Evolutionary conservation across 257 asterid species (phyloP).

Genomic region (Vinca minor): DNA sequence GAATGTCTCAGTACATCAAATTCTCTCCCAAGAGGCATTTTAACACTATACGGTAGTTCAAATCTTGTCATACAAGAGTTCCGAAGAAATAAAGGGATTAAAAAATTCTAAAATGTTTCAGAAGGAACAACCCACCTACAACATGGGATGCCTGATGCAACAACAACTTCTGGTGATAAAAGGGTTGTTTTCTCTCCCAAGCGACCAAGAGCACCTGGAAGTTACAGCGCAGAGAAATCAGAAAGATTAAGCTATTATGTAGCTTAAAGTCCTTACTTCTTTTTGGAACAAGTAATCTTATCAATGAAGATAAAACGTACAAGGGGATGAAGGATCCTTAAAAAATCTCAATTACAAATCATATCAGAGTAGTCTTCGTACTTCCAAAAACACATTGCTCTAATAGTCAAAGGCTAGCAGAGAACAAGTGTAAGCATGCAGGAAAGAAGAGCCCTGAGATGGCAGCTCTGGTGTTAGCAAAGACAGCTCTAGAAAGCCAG

Average conservation of each 20-base stretch:
- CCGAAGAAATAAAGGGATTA: constrained; percentile 12
- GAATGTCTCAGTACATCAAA: background rate
- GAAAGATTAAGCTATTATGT: background rate
- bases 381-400: background rate
- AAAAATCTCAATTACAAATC: background rate
- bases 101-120: constrained; percentile 11
- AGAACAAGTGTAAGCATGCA: background rate
- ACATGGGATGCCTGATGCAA: constrained; percentile 84
- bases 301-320: background rate
- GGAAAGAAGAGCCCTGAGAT: background rate
- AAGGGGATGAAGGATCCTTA: background rate
- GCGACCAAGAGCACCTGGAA: constrained; percentile 75
- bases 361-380: background rate
- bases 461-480: background rate
- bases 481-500: background rate
- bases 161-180: constrained; percentile 75
- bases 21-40: background rate
- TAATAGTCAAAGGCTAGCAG: background rate
- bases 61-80: constrained; percentile 2
- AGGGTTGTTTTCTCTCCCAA: constrained; percentile 97
- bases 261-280: background rate
- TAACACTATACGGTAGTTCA: constrained; percentile 13
- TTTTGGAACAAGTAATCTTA: background rate
- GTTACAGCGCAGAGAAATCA: constrained; percentile 4
- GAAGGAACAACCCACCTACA: constrained; percentile 61